Conservation (phyloP, 2,329 filamentous ascomycete species). For the Ophiostoma ips region DNA sequence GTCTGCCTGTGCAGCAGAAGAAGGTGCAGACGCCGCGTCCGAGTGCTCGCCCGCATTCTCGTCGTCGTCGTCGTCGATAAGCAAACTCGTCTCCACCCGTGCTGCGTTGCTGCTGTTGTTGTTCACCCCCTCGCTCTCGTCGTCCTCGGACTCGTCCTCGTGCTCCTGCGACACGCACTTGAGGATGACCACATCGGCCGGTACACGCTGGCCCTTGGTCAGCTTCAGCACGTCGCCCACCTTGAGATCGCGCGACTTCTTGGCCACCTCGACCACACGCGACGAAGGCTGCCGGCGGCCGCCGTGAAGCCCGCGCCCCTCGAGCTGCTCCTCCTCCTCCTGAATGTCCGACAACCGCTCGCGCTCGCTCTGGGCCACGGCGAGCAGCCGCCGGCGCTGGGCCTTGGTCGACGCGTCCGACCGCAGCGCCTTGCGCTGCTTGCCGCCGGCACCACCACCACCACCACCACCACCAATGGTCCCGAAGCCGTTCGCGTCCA, state of each 20-base stretch:
- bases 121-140: background rate
- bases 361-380: slow-evolving; percentile 15
- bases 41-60: slow-evolving; percentile 5
- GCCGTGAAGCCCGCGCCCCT: slow-evolving; percentile 21
- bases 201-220: slow-evolving; percentile 80
- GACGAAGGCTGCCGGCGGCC: slow-evolving; percentile 27
- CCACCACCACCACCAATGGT: background rate
- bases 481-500: slow-evolving; percentile 1
- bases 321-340: slow-evolving; percentile 49
- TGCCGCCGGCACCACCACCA: background rate
- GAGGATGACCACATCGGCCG: slow-evolving; percentile 84
- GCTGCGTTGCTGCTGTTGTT: no score
- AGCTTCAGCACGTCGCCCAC: slow-evolving; percentile 94
- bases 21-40: no score
- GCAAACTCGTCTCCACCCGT: background rate
- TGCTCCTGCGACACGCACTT: slow-evolving; percentile 56
- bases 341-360: slow-evolving; percentile 49
- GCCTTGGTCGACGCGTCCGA: slow-evolving; percentile 28
- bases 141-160: slow-evolving; percentile 14
- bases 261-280: slow-evolving; percentile 51
- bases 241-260: slow-evolving; percentile 75
- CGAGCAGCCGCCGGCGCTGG: slow-evolving; percentile 21
- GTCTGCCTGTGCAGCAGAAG: slow-evolving; percentile 12
- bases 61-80: slow-evolving; percentile 9
- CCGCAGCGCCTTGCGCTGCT: slow-evolving; percentile 30